Evolutionary conservation across 176 grass and related monocot genomes (phyloP), one percentile per base, ranked within the genome.

Genomic region (Avena atlantica): DNA sequence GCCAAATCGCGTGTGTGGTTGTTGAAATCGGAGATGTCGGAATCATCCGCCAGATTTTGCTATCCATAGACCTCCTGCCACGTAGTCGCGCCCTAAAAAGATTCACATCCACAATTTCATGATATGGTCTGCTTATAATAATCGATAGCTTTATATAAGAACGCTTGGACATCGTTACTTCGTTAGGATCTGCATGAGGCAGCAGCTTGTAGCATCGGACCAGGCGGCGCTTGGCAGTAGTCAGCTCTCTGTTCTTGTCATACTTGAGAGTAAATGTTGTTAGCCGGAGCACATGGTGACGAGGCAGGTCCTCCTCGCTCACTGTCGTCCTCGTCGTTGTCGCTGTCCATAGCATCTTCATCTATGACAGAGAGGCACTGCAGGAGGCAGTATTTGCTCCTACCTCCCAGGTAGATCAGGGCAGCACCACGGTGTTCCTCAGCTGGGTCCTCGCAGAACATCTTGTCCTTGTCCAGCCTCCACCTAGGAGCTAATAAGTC

Each of bases 311-410:
- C 50, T 25, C 9, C 9, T 78, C 12, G 1, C 10, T 70, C 36
- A 40, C 36, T 19, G 37, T 40, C 37, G 37, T 40, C 37, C 37
- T 40, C 37, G 1, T 40, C 37, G 37, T 40, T 6, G 37, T 1
- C 37, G 37, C 37, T 40, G 37, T 40, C 37, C 37, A 40, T 40
- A 6, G 37, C 37, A 40, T 40, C 36, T 37, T 37, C 36, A 1
- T 63, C 24, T 0, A 59, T 0, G 0, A 70, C 3, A 1, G 55
- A 63, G 12, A 87, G 8, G 67, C 67, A 80, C 27, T 81, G 16
- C 85, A 87, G 55, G 12, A 87, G 55, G 14, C 66, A 87, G 44
- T 61, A 74, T 25, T 17, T 71, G 23, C 78, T 81, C 0, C 78
- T 81, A 37, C 36, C 36, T 37, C 36, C 36, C 4, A 37, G 36